phyloP scores from a whole-genome alignment of 768 basidiomycete species.

The Kwoniella sp. region DNA sequence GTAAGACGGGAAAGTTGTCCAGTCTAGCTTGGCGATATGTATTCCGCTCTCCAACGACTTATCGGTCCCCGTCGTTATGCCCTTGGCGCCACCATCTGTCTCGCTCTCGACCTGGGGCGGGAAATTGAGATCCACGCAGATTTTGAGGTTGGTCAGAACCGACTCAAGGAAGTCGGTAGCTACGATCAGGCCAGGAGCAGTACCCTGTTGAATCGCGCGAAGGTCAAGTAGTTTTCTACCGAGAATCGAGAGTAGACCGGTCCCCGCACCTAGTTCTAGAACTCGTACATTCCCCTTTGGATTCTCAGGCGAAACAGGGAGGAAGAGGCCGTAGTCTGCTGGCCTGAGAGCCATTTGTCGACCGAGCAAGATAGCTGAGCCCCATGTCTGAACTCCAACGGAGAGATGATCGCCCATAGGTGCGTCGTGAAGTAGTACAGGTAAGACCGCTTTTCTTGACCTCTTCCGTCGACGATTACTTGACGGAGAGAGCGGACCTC shows the following conservation, averaged over 20 bases:
- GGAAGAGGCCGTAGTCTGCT: constrained; percentile 36
- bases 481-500: neutral
- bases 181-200: constrained; percentile 38
- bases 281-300: constrained; percentile 30
- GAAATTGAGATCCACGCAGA: constrained; percentile 55
- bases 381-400: constrained; percentile 57
- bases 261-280: constrained; percentile 55
- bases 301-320: neutral
- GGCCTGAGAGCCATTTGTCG: constrained; percentile 47
- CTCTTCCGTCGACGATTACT: neutral
- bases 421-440: constrained; percentile 53
- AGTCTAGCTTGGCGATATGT: constrained; percentile 51
- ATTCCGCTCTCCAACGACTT: constrained; percentile 17
- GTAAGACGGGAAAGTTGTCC: constrained; percentile 48
- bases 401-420: constrained; percentile 53
- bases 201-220: constrained; percentile 1
- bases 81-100: neutral
- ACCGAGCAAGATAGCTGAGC: constrained; percentile 52
- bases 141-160: constrained; percentile 51
- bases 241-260: constrained; percentile 52
- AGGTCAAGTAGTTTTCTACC: constrained; percentile 49
- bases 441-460: constrained; percentile 26
- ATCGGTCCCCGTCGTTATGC: constrained; percentile 8
- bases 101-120: constrained; percentile 17
- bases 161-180: constrained; percentile 52